Conservation (phyloP, 257 asterid genomes). For the Gentiana straminea region DNA sequence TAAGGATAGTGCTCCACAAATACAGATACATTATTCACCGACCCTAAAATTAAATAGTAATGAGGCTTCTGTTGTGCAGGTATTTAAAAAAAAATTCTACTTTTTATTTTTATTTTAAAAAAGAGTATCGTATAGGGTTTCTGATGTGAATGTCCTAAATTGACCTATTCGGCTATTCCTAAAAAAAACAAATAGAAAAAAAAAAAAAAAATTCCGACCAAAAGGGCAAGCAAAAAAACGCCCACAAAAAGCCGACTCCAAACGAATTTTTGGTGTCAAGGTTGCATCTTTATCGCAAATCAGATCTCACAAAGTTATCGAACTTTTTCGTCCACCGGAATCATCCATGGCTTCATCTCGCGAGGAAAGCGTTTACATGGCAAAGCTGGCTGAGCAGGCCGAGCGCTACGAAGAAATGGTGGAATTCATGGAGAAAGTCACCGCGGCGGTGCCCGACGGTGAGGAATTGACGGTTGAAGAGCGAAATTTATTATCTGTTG, state of each 20-base stretch:
- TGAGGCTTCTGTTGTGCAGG: no score
- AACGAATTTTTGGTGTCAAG: background rate
- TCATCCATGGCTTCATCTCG: slow-evolving; percentile 20
- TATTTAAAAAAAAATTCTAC: no score
- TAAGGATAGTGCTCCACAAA: no score
- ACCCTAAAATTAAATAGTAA: no score
- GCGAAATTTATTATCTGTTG: slow-evolving; percentile 26
- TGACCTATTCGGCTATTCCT: no score
- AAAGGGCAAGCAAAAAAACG: no score
- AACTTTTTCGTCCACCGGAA: background rate
- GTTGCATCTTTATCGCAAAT: background rate
- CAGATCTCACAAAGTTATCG: slow-evolving; percentile 10
- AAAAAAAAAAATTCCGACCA: background rate
- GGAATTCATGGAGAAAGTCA: slow-evolving; percentile 27
- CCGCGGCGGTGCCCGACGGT: slow-evolving; percentile 13
- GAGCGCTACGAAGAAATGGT: slow-evolving; percentile 30
- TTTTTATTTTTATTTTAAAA: no score
- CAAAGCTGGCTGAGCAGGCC: slow-evolving; percentile 28
- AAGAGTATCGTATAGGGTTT: no score
- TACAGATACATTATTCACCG: no score
- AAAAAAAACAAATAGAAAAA: background rate
- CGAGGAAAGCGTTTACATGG: slow-evolving; percentile 24
- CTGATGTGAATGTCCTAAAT: no score
- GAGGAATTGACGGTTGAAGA: slow-evolving; percentile 26
- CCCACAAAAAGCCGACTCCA: no score